phyloP scores from a whole-genome alignment of 2,329 filamentous ascomycete genomes.

The Aureobasidium mangrovei region DNA sequence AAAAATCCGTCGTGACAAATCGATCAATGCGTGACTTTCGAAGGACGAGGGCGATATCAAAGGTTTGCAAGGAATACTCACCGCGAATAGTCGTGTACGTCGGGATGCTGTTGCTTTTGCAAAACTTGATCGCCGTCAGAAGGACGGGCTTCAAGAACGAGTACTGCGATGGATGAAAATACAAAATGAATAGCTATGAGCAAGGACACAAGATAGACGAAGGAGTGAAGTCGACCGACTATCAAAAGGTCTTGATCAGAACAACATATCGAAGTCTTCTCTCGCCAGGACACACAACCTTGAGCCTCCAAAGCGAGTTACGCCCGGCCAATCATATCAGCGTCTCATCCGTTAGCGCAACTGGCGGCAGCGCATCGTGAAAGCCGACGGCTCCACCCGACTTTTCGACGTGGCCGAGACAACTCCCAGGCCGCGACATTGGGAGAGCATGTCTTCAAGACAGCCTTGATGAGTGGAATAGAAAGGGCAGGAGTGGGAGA shows the following conservation, averaged over 20 bases:
- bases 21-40: not conserved
- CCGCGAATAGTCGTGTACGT: conserved; percentile 1
- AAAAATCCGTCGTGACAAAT: not conserved
- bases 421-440: not conserved
- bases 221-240: conserved; percentile 1
- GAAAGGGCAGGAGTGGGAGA: too few species aligned
- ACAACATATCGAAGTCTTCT: conserved; percentile 12
- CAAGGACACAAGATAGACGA: not conserved
- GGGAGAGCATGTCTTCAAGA: too few species aligned
- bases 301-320: conserved; percentile 14
- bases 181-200: not conserved
- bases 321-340: conserved; percentile 1
- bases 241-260: conserved; percentile 7
- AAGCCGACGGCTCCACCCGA: conserved; percentile 10
- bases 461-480: too few species aligned
- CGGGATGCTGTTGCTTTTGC: conserved; percentile 12
- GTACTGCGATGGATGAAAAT: not conserved
- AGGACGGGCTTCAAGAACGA: not conserved
- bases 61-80: not conserved
- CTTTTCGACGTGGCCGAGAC: not conserved
- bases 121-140: conserved; percentile 13
- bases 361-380: not conserved
- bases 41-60: not conserved
- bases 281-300: conserved; percentile 12
- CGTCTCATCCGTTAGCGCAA: conserved; percentile 1